A percentile compares a stretch with the other conserved stretches of the same genome.
phyloP scores from a whole-genome alignment of 164 flowering plant species.

The Annona cherimola region DNA sequence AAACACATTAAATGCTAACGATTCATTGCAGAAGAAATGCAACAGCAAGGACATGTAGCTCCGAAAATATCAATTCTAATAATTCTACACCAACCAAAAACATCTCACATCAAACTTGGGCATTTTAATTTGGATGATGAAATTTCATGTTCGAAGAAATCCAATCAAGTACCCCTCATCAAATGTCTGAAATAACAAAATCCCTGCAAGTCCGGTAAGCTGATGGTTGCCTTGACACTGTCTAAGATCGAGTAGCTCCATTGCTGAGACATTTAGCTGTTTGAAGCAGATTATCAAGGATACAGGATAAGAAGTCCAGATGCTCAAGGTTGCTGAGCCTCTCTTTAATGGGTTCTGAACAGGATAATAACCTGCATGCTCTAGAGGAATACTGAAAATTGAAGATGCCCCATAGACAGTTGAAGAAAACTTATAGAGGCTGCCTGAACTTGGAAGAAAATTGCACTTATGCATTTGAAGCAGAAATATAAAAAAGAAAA shows the following conservation, averaged over 20 bases:
- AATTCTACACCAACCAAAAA: conserved; percentile 2
- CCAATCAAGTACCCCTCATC: background rate
- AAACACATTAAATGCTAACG: too few relatives aligned
- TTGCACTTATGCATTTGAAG: background rate
- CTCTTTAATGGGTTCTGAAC: background rate
- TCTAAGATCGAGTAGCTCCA: background rate
- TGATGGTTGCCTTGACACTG: background rate
- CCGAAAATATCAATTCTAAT: background rate
- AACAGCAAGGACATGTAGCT: background rate
- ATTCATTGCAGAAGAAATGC: background rate
- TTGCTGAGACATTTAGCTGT: background rate
- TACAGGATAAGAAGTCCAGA: background rate
- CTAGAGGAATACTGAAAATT: background rate
- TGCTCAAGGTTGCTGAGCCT: background rate
- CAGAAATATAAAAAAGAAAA: too few relatives aligned
- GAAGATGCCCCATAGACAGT: background rate
- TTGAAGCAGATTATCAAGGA: background rate
- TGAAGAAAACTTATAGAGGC: background rate
- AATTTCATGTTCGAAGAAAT: background rate
- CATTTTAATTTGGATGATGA: background rate
- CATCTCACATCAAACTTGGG: conserved; percentile 6
- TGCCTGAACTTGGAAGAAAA: background rate
- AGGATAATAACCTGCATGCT: background rate
- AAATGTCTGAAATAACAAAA: background rate
- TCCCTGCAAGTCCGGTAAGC: background rate